Percentiles rank a stretch among this genome's conserved stretches.
Evolutionary conservation across 345 rosid genomes (phyloP).

Genomic region (Brassica rapa): DNA sequence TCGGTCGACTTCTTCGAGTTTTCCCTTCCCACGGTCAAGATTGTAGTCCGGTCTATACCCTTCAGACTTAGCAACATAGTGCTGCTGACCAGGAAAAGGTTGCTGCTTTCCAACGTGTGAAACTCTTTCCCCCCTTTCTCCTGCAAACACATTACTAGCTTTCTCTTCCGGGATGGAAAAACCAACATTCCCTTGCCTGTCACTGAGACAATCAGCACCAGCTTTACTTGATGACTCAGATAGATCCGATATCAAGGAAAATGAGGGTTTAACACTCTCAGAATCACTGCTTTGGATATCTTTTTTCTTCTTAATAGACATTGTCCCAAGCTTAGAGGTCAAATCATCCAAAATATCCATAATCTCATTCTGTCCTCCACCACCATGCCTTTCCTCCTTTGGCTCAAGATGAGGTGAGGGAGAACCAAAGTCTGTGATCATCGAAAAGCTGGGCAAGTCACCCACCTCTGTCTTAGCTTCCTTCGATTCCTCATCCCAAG

Average conservation of each 20-base stretch:
- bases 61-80: slow-evolving; percentile 41
- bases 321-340: slow-evolving; percentile 69
- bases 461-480: slow-evolving; percentile 28
- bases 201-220: slow-evolving; percentile 28
- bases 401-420: slow-evolving; percentile 47
- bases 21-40: slow-evolving; percentile 33
- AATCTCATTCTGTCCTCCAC: slow-evolving; percentile 51
- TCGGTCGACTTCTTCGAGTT: slow-evolving; percentile 32
- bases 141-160: slow-evolving; percentile 9
- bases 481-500: slow-evolving; percentile 35
- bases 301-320: slow-evolving; percentile 70
- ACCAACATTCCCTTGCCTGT: slow-evolving; percentile 26
- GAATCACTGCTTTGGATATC: slow-evolving; percentile 28
- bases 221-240: slow-evolving; percentile 13
- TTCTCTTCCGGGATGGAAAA: slow-evolving; percentile 32
- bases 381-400: slow-evolving; percentile 25
- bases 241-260: slow-evolving; percentile 41
- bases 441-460: slow-evolving; percentile 47
- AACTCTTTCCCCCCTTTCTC: slow-evolving; percentile 24
- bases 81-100: slow-evolving; percentile 34
- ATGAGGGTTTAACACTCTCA: slow-evolving; percentile 51
- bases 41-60: slow-evolving; percentile 18
- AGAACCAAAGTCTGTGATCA: slow-evolving; percentile 68
- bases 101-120: slow-evolving; percentile 26
- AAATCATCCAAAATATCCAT: slow-evolving; percentile 77